Evolutionary conservation across 805 yeast species (phyloP), one percentile per base, ranked within the genome.

Genomic region (Soucietia sequanensis): DNA sequence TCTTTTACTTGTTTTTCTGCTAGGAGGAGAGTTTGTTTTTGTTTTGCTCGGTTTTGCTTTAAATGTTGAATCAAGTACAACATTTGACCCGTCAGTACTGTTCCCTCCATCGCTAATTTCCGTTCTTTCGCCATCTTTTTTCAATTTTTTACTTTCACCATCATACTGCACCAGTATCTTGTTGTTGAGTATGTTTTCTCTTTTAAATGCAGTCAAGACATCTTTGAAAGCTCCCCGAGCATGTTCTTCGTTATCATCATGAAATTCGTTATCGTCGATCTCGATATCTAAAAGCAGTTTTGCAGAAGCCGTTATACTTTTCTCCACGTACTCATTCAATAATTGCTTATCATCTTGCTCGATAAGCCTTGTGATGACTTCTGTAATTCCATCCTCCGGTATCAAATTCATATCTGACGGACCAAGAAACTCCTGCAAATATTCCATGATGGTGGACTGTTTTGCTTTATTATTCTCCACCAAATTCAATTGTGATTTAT

Each of bases 301-400:
- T 12, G 78, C 65, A 44, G 80, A 84, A 21, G 65, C 70, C 7
- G 59, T 62, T 29, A 81, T 61, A 46, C 83, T 87, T 17, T 59
- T 54, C 28, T 75, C 75, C 16, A 84, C 73, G 46, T 76, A 83
- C n/a, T 70, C 75, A 27, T 75, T 78, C 33, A 91, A 62, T 0
- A 90, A 79, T 23, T 68, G 63, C 50, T 82, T 85, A 54, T 90
- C 96, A 40, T 89, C 96, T 44, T 85, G 87, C 28, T 82, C 88
- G 4, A 93, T 80, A 53, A 79, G 84, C 37, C 71, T 73, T 34
- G 75, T 73, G 1, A 93, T 75, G 0, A 95, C 91, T 22, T 80
- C 77, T 31, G 78, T 78, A 55, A 90, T 71, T 0, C 93, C 95
- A 8, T 66, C 58, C 44, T 85, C 91, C 0, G 88, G 84, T n/a